phyloP scores from a whole-genome alignment of 306 rosid species.

The Ceratonia siliqua region DNA sequence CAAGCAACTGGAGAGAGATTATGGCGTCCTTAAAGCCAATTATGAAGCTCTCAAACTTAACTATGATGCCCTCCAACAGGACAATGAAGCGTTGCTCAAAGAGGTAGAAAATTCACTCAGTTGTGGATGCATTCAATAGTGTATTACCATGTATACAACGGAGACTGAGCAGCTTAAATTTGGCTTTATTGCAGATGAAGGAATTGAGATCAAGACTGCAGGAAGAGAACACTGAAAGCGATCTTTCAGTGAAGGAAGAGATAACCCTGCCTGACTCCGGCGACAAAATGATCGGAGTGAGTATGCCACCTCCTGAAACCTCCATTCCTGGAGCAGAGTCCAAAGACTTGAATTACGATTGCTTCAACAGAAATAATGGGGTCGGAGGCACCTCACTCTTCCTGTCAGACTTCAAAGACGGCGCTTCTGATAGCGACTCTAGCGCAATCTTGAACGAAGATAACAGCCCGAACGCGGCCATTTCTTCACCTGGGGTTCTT shows the following conservation, averaged over 20 bases:
- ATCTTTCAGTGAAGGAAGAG: conserved; percentile 68
- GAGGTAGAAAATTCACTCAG: conserved; percentile 47
- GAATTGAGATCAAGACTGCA: conserved; percentile 70
- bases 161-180: neutral
- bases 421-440: conserved; percentile 86
- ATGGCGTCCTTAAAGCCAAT: conserved; percentile 73
- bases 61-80: conserved; percentile 63
- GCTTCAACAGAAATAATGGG: conserved; percentile 37
- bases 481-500: conserved; percentile 53
- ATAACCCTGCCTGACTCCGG: conserved; percentile 40
- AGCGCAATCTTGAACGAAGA: conserved; percentile 93
- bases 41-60: conserved; percentile 67
- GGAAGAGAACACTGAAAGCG: conserved; percentile 56
- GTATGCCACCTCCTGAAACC: conserved; percentile 33
- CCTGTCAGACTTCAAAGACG: conserved; percentile 68
- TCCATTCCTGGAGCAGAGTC: conserved; percentile 46
- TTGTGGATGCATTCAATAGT: too few relatives aligned
- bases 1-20: conserved; percentile 89
- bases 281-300: conserved; percentile 34
- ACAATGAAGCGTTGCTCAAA: conserved; percentile 66
- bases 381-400: conserved; percentile 41
- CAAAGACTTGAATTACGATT: conserved; percentile 47
- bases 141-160: neutral
- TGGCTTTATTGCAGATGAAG: conserved; percentile 53
- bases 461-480: conserved; percentile 55